A percentile compares a stretch with the other conserved stretches of the same genome.
Conservation (phyloP, 495 filamentous ascomycete species). For the Terfezia claveryi region DNA sequence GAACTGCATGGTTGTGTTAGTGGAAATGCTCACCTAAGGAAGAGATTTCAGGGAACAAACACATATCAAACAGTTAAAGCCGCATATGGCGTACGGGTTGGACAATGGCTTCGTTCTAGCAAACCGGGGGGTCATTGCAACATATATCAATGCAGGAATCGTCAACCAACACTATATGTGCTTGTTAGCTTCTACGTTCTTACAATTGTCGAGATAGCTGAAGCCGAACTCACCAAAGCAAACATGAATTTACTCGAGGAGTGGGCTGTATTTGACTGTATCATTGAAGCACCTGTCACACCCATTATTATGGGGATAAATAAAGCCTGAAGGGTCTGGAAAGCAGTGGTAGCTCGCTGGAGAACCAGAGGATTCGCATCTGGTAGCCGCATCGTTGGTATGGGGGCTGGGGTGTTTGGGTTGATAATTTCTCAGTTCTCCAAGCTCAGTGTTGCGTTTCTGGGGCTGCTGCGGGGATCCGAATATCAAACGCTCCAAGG, state of each 20-base stretch:
- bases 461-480: too few species aligned
- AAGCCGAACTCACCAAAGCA: slow-evolving; percentile 11
- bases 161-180: slow-evolving; percentile 55
- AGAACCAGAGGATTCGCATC: slow-evolving; percentile 7
- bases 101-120: slow-evolving; percentile 56
- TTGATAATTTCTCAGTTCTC: too few species aligned
- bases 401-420: too few species aligned
- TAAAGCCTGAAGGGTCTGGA: slow-evolving; percentile 13
- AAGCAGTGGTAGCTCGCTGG: slow-evolving; percentile 8
- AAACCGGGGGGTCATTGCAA: slow-evolving; percentile 65
- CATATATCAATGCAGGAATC: slow-evolving; percentile 62
- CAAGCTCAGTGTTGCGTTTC: too few species aligned
- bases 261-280: slow-evolving; percentile 9
- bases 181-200: too few species aligned
- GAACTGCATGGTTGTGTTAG: slow-evolving; percentile 19
- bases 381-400: slow-evolving; percentile 7
- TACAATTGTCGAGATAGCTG: too few species aligned
- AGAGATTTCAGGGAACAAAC: neutral
- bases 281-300: slow-evolving; percentile 7
- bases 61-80: slow-evolving; percentile 33
- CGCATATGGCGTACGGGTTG: slow-evolving; percentile 61
- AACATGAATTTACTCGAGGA: slow-evolving; percentile 15
- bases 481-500: too few species aligned
- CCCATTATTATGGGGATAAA: slow-evolving; percentile 17
- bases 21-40: neutral